Base-by-base conservation (phyloP, 352 stramenopile species). In the Globisporangium abappressorium region DNA sequence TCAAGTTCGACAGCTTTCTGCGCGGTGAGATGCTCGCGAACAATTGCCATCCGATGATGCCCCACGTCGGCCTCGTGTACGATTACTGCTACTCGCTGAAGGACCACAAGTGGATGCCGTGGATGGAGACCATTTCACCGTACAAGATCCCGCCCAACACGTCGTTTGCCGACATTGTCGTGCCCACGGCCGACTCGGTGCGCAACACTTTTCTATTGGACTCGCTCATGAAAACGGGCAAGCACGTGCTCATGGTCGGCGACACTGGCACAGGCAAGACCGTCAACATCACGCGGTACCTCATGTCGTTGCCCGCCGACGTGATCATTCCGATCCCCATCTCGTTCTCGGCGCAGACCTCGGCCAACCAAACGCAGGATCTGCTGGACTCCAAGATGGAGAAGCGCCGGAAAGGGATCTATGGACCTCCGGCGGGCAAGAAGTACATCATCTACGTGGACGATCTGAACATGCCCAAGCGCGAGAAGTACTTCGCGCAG, bases 381-480 rank as follows among this genome's bases (percentile, higher is more conserved):
- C 70, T 97, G 57, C 80, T 98, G 11, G 93, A 98, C 53, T 76
- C 82, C 15, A 98, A 98, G 71, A 97, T 97, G 77, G 93, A 98
- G 66, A 98, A 98, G 69, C 81, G 95, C 0, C 73, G 93, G 18
- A 98, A 98, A 63, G 94, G 97, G 11, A 87, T 98, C 0, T 98
- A 96, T 62, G 93, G 94, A 1, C 94, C 94, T 8, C 81, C 91
- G 0, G 84, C 90, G 20, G 93, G 95, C 5, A 98, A 98, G 71
- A 92, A 93, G 34, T 97, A 94, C 70, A 93, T 98, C 43, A 79
- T 98, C n/a, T 98, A 98, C 70, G 89, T 98, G 43, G 95, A 98
- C 70, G 95, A 98, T 71, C 69, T 98, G 7, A 98, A 98, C 73
- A 98, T 98, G 95, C 94, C 95, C 15, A 97, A 98, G 72, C 85